Base-by-base conservation (phyloP, 192 early-diverging fungal genomes). In the Umbelopsis isabellina region DNA sequence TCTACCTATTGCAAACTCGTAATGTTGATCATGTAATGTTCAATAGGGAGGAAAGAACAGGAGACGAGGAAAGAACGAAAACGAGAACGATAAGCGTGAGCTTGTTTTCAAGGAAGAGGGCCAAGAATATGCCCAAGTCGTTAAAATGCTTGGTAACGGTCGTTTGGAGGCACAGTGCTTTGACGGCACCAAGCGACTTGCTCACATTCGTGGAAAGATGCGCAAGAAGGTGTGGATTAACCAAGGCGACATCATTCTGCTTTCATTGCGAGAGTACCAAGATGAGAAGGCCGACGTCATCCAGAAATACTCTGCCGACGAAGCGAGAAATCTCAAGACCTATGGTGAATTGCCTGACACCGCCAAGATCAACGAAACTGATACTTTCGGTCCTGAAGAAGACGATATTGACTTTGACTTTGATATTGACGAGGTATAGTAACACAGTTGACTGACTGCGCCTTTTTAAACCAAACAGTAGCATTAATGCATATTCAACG, bases 191-290 rank as follows among this genome's bases (percentile, higher is more conserved):
- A 97, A 91, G 80, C 90, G 95, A 44, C 81, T 95, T 78, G 97
- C 92, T 61, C 94, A 95, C 75, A 98, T 99, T 83, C 95, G 97
- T 65, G 97, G 97, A 52, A 93, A 94, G 70, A 93, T 99, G 89
- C 92, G 96, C 77, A 99, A 98, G 83, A 99, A 97, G 87, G 95
- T 92, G 61, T 94, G 94, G 94, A 95, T 97, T 76, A 90, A 87
- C 71, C 88, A 88, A 68, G 97, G 97, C 52, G 96, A 98, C 72
- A 89, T 97, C 49, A 84, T 98, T 6, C 85, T 98, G 47, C 80
- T 98, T 15, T 91, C 91, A 35, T 87, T 96, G 69, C 89, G 95
- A 67, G 97, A 97, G 64, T 98, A 88, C 84, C 91, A 97, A 85
- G 94, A 96, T 78, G 80, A 87, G 53, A 96, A 95, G 83, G 92